A percentile compares a stretch with the other conserved stretches of the same genome.
Conservation (phyloP, 768 basidiomycete genomes). For the Mrakia frigida region DNA sequence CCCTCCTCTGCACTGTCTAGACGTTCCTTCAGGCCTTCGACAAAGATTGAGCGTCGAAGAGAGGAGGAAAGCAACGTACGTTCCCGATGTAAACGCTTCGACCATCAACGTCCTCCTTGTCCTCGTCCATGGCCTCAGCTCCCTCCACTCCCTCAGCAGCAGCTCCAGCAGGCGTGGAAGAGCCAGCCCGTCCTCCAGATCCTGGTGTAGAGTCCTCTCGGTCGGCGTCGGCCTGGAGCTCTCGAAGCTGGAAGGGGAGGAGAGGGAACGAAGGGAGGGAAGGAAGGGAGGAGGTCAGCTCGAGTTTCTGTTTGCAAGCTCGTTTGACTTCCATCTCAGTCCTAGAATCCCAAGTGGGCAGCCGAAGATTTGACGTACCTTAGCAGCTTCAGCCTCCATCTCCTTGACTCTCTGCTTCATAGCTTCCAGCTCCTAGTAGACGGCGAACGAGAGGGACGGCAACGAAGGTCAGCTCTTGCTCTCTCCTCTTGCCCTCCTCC, state of each 20-base stretch:
- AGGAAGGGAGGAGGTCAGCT: no score
- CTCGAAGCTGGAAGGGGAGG: conserved; percentile 19
- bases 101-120: conserved; percentile 69
- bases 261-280: neutral
- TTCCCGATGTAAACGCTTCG: conserved; percentile 95
- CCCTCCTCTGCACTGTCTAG: neutral
- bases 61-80: conserved; percentile 49
- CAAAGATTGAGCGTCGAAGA: neutral
- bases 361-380: conserved; percentile 31
- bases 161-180: conserved; percentile 21
- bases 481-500: neutral
- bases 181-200: conserved; percentile 32
- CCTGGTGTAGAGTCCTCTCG: conserved; percentile 31
- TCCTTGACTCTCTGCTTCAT: conserved; percentile 44
- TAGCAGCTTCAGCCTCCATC: conserved; percentile 44
- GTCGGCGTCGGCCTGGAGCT: conserved; percentile 36
- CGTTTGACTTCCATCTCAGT: neutral
- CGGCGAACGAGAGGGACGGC: neutral
- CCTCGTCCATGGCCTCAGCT: conserved; percentile 64
- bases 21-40: neutral
- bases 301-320: neutral
- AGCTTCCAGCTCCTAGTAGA: conserved; percentile 40
- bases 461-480: neutral
- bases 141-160: conserved; percentile 53
- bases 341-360: neutral